Base-by-base conservation (phyloP, 208 protist genomes). In the Crithidia bombi region DNA sequence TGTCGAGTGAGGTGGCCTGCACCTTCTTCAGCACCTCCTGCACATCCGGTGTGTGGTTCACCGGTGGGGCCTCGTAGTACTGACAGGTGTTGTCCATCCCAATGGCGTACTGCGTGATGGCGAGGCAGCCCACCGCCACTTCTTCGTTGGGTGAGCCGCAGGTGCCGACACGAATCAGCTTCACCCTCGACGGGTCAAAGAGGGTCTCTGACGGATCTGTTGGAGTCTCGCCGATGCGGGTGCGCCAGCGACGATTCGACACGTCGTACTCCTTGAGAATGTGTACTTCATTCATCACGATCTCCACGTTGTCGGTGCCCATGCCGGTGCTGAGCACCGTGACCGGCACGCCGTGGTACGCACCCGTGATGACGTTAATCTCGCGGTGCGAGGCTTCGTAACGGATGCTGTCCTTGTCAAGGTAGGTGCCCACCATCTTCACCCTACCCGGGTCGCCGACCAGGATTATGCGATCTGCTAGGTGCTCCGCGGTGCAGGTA, bases 81-180 rank as follows among this genome's bases (percentile, higher is more conserved):
- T 89, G 85, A 44, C 82, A 83, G 11, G 87, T 93, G 80, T 93
- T 93, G 81, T 93, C 87, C 82, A 91, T 87, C 44, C 85, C 85
- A 15, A 93, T 76, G 21, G 58, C 78, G 59, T 87, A 73, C 54
- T 76, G 76, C 26, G 86, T 89, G 56, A 93, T 67, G 69, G 82
- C 88, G 35, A 93, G 83, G 41, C 69, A 72, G 36, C 75, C 82
- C 2, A 85, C 51, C 28, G 69, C 64, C 15, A 93, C 73, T 9
- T 84, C 74, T 0, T 70, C 65, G 35, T 69, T 68, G 5, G 86
- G 85, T 28, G 79, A 86, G 71, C 88, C 88, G 73, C 88, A 93
- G 15, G 88, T 93, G 43, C 88, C 88, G 19, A 90, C 76, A 55
- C 88, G 84, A 58, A 93, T 91, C 21, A 93, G 68, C 64, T 82